Conservation (phyloP, 2,329 filamentous ascomycete species). For the Fusarium metavorans region DNA sequence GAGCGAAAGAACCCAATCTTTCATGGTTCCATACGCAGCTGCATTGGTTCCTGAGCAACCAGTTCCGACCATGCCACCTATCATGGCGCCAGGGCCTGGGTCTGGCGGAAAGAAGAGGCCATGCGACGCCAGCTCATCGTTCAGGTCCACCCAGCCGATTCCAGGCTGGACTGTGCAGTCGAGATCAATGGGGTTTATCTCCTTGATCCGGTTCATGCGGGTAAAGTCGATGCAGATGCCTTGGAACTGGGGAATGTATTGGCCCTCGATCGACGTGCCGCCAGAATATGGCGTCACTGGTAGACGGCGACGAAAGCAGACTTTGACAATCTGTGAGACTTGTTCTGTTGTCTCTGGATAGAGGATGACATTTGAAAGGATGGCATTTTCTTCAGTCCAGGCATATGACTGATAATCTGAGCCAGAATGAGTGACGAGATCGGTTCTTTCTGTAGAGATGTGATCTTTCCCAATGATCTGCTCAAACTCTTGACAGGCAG, state of each 20-base stretch:
- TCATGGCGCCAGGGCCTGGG: neutral
- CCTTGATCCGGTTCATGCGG: neutral
- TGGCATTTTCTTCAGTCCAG: slow-evolving; percentile 9
- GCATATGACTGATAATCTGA: slow-evolving; percentile 32
- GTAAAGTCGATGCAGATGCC: neutral
- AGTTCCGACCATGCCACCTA: neutral
- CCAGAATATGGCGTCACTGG: slow-evolving; percentile 76
- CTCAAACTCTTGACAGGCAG: slow-evolving; percentile 1
- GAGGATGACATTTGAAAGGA: slow-evolving; percentile 57
- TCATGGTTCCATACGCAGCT: neutral
- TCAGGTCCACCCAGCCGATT: neutral
- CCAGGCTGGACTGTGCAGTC: neutral
- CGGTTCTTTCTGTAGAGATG: slow-evolving; percentile 1
- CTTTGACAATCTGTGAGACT: slow-evolving; percentile 79
- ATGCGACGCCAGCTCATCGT: neutral
- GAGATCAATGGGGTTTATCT: neutral
- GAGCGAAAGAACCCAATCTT: neutral
- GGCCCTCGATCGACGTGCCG: neutral
- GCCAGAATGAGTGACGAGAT: slow-evolving; percentile 19
- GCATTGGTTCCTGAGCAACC: neutral
- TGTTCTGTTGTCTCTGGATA: slow-evolving; percentile 79
- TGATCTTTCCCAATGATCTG: slow-evolving; percentile 13
- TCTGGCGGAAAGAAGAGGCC: neutral
- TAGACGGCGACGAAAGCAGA: slow-evolving; percentile 62
- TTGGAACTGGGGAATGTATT: neutral